Evolutionary conservation across 2,329 filamentous ascomycete genomes (phyloP).

Genomic region (Aspergillus sp.): DNA sequence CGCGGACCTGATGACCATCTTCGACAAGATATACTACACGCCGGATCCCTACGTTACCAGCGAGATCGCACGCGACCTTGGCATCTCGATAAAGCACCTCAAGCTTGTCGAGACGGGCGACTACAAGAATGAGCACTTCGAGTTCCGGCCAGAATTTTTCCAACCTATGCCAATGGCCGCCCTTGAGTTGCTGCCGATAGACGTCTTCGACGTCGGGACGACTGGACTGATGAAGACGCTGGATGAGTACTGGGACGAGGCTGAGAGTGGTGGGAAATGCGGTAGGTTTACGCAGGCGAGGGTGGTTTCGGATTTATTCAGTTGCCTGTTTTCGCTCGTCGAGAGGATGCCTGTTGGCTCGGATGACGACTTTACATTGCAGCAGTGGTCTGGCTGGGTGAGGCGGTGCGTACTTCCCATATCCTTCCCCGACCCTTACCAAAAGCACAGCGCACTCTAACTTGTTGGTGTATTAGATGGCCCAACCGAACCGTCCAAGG

Average conservation of each 20-base stretch:
- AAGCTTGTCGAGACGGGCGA: not conserved
- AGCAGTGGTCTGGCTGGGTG: not conserved
- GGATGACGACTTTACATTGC: not conserved
- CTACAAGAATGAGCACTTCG: not conserved
- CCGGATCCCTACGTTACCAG: not conserved
- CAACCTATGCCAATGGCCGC: not conserved
- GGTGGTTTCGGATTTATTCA: not conserved
- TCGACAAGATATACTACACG: not conserved
- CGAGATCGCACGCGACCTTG: not conserved
- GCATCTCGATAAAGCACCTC: not conserved
- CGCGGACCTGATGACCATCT: not conserved
- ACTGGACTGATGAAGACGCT: not conserved
- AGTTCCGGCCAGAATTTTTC: not conserved
- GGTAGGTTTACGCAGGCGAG: not conserved
- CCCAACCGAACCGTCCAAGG: not conserved
- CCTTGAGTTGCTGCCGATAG: not conserved
- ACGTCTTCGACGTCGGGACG: not conserved
- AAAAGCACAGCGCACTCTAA: too few relatives aligned
- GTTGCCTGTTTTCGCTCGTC: not conserved
- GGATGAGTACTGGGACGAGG: not conserved
- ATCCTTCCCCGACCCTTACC: too few relatives aligned
- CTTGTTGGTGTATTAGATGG: not conserved
- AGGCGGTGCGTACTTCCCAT: not conserved
- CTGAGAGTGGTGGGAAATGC: not conserved
- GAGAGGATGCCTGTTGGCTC: not conserved